A percentile compares a stretch with the other conserved stretches of the same genome.
These are phyloP conservation scores for Penicillium sp. DNA, from an alignment of 2,329 filamentous ascomycete species.

Conservation along the genomic window DNA sequence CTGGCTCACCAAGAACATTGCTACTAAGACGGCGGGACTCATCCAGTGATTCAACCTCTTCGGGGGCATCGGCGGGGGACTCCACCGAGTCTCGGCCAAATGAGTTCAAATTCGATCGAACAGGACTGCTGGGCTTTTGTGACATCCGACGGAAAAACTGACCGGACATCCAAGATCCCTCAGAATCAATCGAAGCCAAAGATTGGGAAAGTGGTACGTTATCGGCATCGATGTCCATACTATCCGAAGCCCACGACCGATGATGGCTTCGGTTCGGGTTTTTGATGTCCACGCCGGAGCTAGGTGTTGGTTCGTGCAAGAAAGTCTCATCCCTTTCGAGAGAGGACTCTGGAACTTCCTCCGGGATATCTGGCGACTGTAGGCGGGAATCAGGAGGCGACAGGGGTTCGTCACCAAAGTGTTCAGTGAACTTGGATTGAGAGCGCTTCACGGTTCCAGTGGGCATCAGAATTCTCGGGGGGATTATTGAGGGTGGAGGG, in stretches of 20 bases:
- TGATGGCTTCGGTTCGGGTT: constrained; percentile 31
- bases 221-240: constrained; percentile 53
- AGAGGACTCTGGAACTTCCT: constrained; percentile 26
- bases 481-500: constrained; percentile 32
- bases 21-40: constrained; percentile 38
- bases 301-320: constrained; percentile 27
- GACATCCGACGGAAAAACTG: constrained; percentile 56
- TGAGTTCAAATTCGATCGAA: constrained; percentile 45
- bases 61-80: constrained; percentile 38
- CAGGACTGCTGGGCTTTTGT: constrained; percentile 37
- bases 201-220: constrained; percentile 69
- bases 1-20: constrained; percentile 57
- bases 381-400: constrained; percentile 83
- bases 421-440: constrained; percentile 87
- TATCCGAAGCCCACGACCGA: constrained; percentile 40
- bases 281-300: constrained; percentile 30
- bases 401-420: constrained; percentile 79
- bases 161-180: constrained; percentile 93
- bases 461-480: constrained; percentile 46
- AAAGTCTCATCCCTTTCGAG: constrained; percentile 26
- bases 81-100: constrained; percentile 46
- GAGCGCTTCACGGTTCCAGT: constrained; percentile 70
- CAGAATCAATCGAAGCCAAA: constrained; percentile 89
- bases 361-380: constrained; percentile 69
- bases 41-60: constrained; percentile 40